These are phyloP conservation scores for Apiospora malaysiana DNA, from an alignment of 2,329 filamentous ascomycete genomes.

Conservation along the genomic window DNA sequence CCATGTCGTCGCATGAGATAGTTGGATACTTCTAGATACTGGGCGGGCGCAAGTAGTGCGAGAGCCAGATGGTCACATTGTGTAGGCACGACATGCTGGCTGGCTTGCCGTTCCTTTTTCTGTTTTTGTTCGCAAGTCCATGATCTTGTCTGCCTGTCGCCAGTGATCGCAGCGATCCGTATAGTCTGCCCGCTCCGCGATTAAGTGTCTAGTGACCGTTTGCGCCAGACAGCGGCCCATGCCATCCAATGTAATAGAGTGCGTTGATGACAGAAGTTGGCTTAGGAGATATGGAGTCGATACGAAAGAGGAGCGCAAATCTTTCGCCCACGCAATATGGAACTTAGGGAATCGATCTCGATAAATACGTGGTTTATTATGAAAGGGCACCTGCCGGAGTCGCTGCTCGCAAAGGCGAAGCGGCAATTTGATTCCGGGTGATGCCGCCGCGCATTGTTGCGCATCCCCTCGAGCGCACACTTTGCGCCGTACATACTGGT, in stretches of 20 bases:
- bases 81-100: not conserved
- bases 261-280: slow-evolving; percentile 12
- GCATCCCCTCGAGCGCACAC: slow-evolving; percentile 16
- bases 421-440: slow-evolving; percentile 16
- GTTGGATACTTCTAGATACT: not conserved
- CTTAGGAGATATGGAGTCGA: slow-evolving; percentile 2
- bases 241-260: not conserved
- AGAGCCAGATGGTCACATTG: slow-evolving; percentile 9
- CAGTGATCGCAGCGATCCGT: slow-evolving; percentile 4
- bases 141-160: not conserved
- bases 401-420: not conserved
- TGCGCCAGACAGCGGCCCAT: slow-evolving; percentile 13
- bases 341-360: slow-evolving; percentile 6
- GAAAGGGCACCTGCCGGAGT: not conserved
- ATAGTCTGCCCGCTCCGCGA: not conserved
- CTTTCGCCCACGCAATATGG: slow-evolving; percentile 3
- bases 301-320: slow-evolving; percentile 12
- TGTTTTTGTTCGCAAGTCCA: not conserved
- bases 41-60: slow-evolving; percentile 15
- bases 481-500: slow-evolving; percentile 1
- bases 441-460: slow-evolving; percentile 17
- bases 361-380: slow-evolving; percentile 7
- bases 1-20: slow-evolving; percentile 10
- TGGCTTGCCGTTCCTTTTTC: slow-evolving; percentile 7
- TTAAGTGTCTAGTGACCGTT: slow-evolving; percentile 5